Evolutionary conservation across 108 stramenopile genomes (phyloP), one percentile per base, ranked within the genome.

Genomic region (Pinguiococcus pyrenoidosus): DNA sequence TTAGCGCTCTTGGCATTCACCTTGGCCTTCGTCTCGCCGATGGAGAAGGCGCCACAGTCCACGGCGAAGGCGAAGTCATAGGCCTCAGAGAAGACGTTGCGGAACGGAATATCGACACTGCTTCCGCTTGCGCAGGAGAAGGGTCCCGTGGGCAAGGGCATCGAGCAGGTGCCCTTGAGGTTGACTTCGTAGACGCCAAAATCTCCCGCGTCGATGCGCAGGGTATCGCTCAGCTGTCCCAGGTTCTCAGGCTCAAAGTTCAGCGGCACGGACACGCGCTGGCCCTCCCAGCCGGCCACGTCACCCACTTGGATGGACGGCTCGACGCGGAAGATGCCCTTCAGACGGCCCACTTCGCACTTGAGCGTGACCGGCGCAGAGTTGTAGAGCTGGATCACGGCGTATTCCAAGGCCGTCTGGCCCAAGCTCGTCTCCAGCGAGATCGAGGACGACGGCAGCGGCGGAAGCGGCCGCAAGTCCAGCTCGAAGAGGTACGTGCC

Each of bases 401-500:
- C 72, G 1, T 54, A 44, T 50, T 77, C 73, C 8, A 41, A 29
- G 26, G 69, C 70, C 17, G 49, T 68, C 8, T 32, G 41, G 14
- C 75, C 75, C 13, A 77, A 56, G 3, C 73, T 24, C 4, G 68
- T 44, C 20, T 47, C 60, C 34, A 75, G 75, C 16, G 51, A 48
- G 2, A 77, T 51, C 32, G 69, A 33, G 14, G 51, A 37, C 14
- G 32, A 47, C 14, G 59, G 39, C 16, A 54, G 30, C 18, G 75
- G 42, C 27, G 62, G 40, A 24, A 54, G 68, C 17, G 75, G 73
- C 7, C 37, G 25, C 23, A 74, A 46, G 1, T 23, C 37, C 2
- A 77, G 59, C 32, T 58, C 34, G 44, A 69, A 77, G 56, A 59
- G 64, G 56, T 71, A 77, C 33, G 29, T 32, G 4, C 75, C 75